Evolutionary conservation across 176 grass and related monocot genomes (phyloP).

Genomic region (Ananas comosus): DNA sequence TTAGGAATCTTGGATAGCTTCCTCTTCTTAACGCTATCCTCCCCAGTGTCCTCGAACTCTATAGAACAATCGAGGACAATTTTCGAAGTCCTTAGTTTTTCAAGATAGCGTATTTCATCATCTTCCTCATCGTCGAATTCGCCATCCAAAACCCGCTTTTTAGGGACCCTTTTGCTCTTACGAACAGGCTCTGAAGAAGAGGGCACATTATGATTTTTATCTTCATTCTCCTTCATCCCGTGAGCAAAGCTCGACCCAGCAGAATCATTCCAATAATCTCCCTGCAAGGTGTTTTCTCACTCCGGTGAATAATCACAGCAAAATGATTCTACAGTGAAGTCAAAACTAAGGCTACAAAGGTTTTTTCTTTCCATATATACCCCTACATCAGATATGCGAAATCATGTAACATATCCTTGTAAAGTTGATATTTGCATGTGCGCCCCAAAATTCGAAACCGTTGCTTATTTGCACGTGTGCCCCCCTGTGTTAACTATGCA

Average conservation of each 20-base stretch:
- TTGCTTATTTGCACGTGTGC: too few species aligned
- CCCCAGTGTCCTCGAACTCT: slow-evolving; percentile 27
- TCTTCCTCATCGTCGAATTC: slow-evolving; percentile 37
- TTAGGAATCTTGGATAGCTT: slow-evolving; percentile 33
- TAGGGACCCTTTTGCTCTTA: slow-evolving; percentile 70
- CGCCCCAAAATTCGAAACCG: background rate
- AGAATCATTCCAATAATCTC: slow-evolving; percentile 28
- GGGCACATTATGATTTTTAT: slow-evolving; percentile 17
- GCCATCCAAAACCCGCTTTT: slow-evolving; percentile 34
- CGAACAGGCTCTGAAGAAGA: slow-evolving; percentile 43
- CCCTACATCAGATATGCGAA: too few species aligned
- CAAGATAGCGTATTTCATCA: slow-evolving; percentile 28
- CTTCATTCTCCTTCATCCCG: slow-evolving; percentile 38
- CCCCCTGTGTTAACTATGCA: too few species aligned
- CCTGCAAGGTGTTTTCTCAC: slow-evolving; percentile 23
- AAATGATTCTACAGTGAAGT: background rate
- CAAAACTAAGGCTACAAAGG: background rate
- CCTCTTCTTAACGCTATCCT: slow-evolving; percentile 30
- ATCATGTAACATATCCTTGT: slow-evolving; percentile 3
- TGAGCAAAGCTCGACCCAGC: slow-evolving; percentile 21
- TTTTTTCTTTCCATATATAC: too few species aligned
- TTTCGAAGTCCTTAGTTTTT: slow-evolving; percentile 27
- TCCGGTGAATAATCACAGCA: slow-evolving; percentile 25
- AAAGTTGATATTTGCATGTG: slow-evolving; percentile 1
- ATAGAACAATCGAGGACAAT: slow-evolving; percentile 5